Evolutionary conservation across 176 grass and related monocot species (phyloP), one percentile per base, ranked within the genome.

Genomic region (Oryza meridionalis): DNA sequence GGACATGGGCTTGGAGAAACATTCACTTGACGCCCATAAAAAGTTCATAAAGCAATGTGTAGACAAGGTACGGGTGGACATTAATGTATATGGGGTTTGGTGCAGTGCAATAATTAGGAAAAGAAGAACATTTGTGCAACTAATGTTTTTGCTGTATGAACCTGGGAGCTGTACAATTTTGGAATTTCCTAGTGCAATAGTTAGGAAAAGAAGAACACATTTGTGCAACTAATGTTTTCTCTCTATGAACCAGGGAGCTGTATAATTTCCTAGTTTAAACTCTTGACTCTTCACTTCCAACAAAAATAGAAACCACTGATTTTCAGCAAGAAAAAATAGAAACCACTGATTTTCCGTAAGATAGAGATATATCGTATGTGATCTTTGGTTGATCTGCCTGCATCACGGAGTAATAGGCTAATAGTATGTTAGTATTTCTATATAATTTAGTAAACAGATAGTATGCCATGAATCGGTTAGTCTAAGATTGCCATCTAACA

Each of bases 11-110:
- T 87, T 96, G 91, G 87, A 87, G 65, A 87, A 12, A 76, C 88
- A 90, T 67, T 98, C 93, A 65, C 89, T 96, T 49, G 96, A 98
- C 90, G 70, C 81, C 51, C 87, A 98, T 70, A 96, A 98, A 75
- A 88, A 92, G 31, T 92, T 96, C 68, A 88, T 98, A 82, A 98
- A 90, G 70, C 85, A 86, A 68, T 98, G 93, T 79, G 79, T 98
- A 53, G 89, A 98, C 65, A 90, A 96, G 93, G 96, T 98, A 90
- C 8, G 2, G 2, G 12, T 76, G 47, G 40, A 61, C 11, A 16
- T 35, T 86, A 65, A 66, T 75, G 42, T 66, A 65, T 70, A 75
- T 5, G 40, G 31, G 43, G 59, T 45, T 66, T 50, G 11, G 59
- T 24, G 21, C 65, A 13, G 29, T n/a, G 31, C 45, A 75, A 66